phyloP scores from a whole-genome alignment of 345 rosid species.

The Acer saccharum region DNA sequence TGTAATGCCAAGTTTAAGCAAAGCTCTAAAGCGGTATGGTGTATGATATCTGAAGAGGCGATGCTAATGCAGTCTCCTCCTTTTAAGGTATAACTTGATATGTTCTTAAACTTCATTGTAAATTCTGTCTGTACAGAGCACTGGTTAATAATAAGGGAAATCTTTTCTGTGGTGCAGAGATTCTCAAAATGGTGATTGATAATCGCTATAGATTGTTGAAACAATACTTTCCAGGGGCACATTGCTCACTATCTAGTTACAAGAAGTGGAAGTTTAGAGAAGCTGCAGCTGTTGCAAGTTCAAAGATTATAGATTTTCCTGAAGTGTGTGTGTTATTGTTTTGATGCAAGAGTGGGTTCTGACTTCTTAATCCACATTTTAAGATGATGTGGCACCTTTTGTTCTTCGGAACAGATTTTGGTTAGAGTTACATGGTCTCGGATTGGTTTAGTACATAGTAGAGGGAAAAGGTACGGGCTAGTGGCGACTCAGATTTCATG shows the following conservation, averaged over 20 bases:
- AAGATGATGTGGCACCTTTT: neutral
- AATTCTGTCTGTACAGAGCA: neutral
- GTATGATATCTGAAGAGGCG: constrained; percentile 37
- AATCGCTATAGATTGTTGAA: neutral
- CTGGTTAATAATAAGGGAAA: neutral
- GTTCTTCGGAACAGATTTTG: neutral
- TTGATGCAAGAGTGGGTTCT: neutral
- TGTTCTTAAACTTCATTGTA: neutral
- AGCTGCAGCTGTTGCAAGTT: constrained; percentile 12
- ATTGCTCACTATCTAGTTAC: neutral
- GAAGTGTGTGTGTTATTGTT: neutral
- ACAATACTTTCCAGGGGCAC: neutral
- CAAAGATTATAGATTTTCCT: neutral
- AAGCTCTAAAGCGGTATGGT: constrained; percentile 83
- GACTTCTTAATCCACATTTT: neutral
- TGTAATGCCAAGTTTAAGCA: constrained; percentile 94
- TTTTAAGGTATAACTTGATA: constrained; percentile 11
- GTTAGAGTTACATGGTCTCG: neutral
- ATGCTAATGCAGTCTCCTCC: neutral
- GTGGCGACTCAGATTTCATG: neutral
- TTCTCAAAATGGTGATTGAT: neutral
- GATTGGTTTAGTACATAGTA: neutral
- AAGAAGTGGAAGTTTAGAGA: neutral
- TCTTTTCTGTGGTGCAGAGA: neutral
- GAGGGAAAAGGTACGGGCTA: neutral